A percentile compares a stretch with the other conserved stretches of the same genome.
These are phyloP conservation scores for Didymella glomerata DNA, from an alignment of 2,329 filamentous ascomycete species.

Conservation along the genomic window DNA sequence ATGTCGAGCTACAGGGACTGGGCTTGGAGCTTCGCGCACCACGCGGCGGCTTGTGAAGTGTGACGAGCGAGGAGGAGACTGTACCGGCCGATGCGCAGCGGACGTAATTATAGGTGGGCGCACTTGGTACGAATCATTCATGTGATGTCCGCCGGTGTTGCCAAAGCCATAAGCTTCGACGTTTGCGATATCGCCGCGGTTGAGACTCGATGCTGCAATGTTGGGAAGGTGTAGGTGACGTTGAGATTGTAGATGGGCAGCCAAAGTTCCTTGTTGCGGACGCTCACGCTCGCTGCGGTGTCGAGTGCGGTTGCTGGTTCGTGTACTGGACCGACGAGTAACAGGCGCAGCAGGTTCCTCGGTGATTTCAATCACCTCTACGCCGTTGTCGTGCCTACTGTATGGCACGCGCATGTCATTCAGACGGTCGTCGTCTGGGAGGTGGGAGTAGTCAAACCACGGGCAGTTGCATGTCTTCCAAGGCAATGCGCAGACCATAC, in stretches of 20 bases:
- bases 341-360: slow-evolving; percentile 36
- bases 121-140: slow-evolving; percentile 62
- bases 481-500: slow-evolving; percentile 81
- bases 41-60: slow-evolving; percentile 39
- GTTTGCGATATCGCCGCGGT: slow-evolving; percentile 18
- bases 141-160: slow-evolving; percentile 65
- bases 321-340: slow-evolving; percentile 39
- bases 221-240: slow-evolving; percentile 40
- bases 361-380: slow-evolving; percentile 45
- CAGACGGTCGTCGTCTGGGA: slow-evolving; percentile 62
- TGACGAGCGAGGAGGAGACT: slow-evolving; percentile 33
- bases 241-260: slow-evolving; percentile 61
- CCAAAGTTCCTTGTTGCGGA: slow-evolving; percentile 60
- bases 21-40: slow-evolving; percentile 30
- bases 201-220: slow-evolving; percentile 51
- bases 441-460: slow-evolving; percentile 72
- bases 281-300: slow-evolving; percentile 46
- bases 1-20: slow-evolving; percentile 15
- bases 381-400: slow-evolving; percentile 32
- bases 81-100: slow-evolving; percentile 40
- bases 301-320: slow-evolving; percentile 27
- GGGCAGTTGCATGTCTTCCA: slow-evolving; percentile 88
- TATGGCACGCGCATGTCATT: slow-evolving; percentile 49
- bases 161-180: slow-evolving; percentile 60
- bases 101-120: slow-evolving; percentile 40